Evolutionary conservation across 257 asterid genomes (phyloP).

Genomic region (Jasminum sambac): DNA sequence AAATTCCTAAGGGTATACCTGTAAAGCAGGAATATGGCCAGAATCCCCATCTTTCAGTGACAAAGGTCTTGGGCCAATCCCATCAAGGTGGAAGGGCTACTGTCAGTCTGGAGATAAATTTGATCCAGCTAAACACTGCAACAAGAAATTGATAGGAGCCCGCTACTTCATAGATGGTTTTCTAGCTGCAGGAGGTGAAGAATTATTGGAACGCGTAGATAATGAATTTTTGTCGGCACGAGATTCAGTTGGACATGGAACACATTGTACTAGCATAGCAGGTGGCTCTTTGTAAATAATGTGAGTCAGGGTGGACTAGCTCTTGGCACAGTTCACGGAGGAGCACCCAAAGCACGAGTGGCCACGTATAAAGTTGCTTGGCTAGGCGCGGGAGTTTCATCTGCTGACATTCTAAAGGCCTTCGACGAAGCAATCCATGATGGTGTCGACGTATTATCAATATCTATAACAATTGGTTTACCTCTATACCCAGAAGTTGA

Average conservation of each 20-base stretch:
- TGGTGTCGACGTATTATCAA: constrained; percentile 39
- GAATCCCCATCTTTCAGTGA: constrained; percentile 43
- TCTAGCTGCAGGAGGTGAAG: constrained; percentile 19
- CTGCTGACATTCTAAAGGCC: constrained; percentile 43
- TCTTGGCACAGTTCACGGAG: constrained; percentile 44
- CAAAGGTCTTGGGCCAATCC: constrained; percentile 38
- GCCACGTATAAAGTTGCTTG: constrained; percentile 52
- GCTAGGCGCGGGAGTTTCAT: constrained; percentile 22
- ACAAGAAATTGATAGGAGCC: constrained; percentile 47
- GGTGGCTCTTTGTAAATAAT: constrained; percentile 40
- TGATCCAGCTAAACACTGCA: constrained; percentile 31
- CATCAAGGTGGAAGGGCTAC: constrained; percentile 42
- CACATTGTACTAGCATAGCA: constrained; percentile 49
- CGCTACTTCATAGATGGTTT: constrained; percentile 43
- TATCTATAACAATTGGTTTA: constrained; percentile 29
- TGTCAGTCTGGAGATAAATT: constrained; percentile 42
- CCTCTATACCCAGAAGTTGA: constrained; percentile 43
- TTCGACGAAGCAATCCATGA: constrained; percentile 46
- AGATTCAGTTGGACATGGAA: constrained; percentile 46
- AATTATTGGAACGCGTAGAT: constrained; percentile 1
- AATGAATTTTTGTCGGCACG: constrained; percentile 39
- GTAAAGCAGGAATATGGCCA: constrained; percentile 48
- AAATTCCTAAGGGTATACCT: background rate
- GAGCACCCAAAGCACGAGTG: constrained; percentile 47
- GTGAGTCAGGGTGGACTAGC: constrained; percentile 37